Base-by-base conservation (phyloP, 352 stramenopile genomes). In the Globisporangium sylvaticum region DNA sequence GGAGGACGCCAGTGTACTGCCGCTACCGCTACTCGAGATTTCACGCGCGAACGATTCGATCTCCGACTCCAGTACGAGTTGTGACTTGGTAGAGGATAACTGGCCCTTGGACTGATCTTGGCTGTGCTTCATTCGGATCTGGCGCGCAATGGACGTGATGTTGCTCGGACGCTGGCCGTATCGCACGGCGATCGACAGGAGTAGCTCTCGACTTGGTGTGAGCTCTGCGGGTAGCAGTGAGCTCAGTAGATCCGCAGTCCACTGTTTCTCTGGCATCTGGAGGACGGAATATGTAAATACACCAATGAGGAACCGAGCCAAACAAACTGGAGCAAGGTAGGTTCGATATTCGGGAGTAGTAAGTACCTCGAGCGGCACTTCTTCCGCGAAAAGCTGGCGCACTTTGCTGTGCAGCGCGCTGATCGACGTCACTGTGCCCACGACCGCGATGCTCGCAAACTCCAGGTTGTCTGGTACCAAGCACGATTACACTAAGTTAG, bases 151-250 rank as follows among this genome's bases (percentile, higher is more conserved):
- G 0, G 80, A 77, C 14, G 73, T 71, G 24, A 95, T 81, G 34
- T 91, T 84, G 68, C 88, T 93, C 42, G 84, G 84, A 34, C 79
- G 78, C 55, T 95, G 88, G n/a, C 88, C 86, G 62, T 89, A 91
- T 3, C 88, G 87, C 48, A 92, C 76, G 5, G 82, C 78, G 31
- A 91, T 69, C 0, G 81, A 89, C 57, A 80, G 66, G 10, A 93
- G 54, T 15, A 65, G n/a, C 5, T 77, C 58, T 0, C 65, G 65
- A 6, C 55, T 60, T 22, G 29, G n/a, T 1, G 58, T 44, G 25
- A 34, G 31, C 15, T 59, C 27, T 59, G 27, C 6, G 1, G 82
- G 81, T 8, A 87, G 55, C 24, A 92, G 67, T 1, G 77, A 83
- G 2, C 53, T 56, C 9, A 92, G 64, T 29, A 94, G 64, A 0